phyloP scores from a whole-genome alignment of 2,329 filamentous ascomycete species.

The Claviceps humidiphila region DNA sequence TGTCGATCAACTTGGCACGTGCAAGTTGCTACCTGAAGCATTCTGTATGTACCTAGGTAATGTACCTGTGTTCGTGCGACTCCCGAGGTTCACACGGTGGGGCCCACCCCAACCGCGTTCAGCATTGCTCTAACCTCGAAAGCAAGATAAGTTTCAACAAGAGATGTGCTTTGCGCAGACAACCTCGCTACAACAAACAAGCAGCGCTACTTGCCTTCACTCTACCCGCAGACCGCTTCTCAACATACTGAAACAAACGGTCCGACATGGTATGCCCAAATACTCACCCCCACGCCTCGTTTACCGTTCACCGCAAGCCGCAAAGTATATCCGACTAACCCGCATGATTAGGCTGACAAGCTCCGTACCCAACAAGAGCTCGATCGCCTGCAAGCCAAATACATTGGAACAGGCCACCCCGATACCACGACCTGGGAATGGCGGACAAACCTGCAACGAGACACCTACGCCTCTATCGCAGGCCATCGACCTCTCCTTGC shows the following conservation, averaged over 20 bases:
- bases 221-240: background rate
- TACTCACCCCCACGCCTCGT: background rate
- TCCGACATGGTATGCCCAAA: background rate
- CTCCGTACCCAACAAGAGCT: slow-evolving; percentile 95
- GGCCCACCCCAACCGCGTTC: no score
- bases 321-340: background rate
- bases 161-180: background rate
- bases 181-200: background rate
- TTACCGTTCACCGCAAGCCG: background rate
- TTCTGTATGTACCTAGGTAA: no score
- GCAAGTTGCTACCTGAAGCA: no score
- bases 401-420: slow-evolving; percentile 88
- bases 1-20: no score
- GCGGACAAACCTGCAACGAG: slow-evolving; percentile 88
- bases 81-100: no score
- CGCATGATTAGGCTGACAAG: slow-evolving; percentile 65
- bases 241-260: background rate
- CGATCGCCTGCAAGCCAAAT: slow-evolving; percentile 89
- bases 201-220: background rate
- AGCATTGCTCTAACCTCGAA: no score
- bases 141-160: background rate
- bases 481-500: slow-evolving; percentile 80
- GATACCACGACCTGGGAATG: slow-evolving; percentile 98
- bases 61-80: no score
- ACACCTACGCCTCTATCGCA: slow-evolving; percentile 78